A percentile compares a stretch with the other conserved stretches of the same genome.
These are phyloP conservation scores for Alternaria incomplexa DNA, from an alignment of 2,329 filamentous ascomycete genomes.

Conservation along the genomic window DNA sequence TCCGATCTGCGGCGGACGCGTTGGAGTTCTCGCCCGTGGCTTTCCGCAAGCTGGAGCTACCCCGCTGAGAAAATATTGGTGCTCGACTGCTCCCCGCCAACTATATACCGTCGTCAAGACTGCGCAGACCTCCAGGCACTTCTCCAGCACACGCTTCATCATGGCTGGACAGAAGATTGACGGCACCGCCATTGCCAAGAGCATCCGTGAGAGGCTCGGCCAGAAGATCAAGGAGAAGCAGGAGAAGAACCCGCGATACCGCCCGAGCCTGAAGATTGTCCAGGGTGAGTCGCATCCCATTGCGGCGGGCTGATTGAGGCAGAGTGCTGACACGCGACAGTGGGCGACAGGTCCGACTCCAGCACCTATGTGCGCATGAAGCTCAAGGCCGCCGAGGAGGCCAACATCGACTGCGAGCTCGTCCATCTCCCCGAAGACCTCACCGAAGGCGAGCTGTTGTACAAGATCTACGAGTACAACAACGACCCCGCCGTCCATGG, in stretches of 20 bases:
- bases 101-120: slow-evolving; percentile 24
- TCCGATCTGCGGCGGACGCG: slow-evolving; percentile 41
- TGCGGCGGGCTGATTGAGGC: not conserved
- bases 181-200: slow-evolving; percentile 92
- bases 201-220: slow-evolving; percentile 82
- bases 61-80: slow-evolving; percentile 38
- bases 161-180: slow-evolving; percentile 95
- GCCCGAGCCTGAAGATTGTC: slow-evolving; percentile 90
- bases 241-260: slow-evolving; percentile 82
- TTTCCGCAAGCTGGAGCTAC: slow-evolving; percentile 41
- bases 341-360: slow-evolving; percentile 91
- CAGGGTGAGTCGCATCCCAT: slow-evolving; percentile 68
- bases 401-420: slow-evolving; percentile 86
- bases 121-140: slow-evolving; percentile 32
- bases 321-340: slow-evolving; percentile 54
- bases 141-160: slow-evolving; percentile 61
- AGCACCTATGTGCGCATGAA: slow-evolving; percentile 99
- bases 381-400: slow-evolving; percentile 94
- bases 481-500: slow-evolving; percentile 86
- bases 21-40: slow-evolving; percentile 31
- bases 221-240: slow-evolving; percentile 82
- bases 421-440: slow-evolving; percentile 82
- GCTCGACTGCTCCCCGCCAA: slow-evolving; percentile 21
- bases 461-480: slow-evolving; percentile 82
- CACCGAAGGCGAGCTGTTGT: slow-evolving; percentile 83